Base-by-base conservation (phyloP, 495 filamentous ascomycete species). In the Xeromyces bisporus region DNA sequence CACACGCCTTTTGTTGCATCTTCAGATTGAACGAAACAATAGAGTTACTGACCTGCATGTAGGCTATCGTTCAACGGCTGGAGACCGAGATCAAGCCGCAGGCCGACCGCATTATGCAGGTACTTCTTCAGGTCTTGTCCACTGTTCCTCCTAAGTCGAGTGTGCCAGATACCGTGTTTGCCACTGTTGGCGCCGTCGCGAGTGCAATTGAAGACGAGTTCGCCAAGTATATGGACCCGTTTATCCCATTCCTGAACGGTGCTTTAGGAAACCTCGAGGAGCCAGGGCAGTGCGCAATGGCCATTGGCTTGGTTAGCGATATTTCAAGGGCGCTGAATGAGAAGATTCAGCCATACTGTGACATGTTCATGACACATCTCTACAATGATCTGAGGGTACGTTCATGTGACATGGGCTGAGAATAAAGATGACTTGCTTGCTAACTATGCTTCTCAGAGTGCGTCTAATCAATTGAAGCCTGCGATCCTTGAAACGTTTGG, bases 401-500 rank as follows among this genome's bases (percentile, higher is more conserved):
- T 66, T n/a, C n/a, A n/a, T n/a, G n/a, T n/a, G n/a, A n/a, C n/a
- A n/a, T n/a, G n/a, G n/a, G n/a, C n/a, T n/a, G n/a, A n/a, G n/a
- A 10, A 5, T 3, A 10, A 15, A 20, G 3, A n/a, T 10, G 38
- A 36, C 20, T 39, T 75, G 67, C 75, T 69, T 55, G 67, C 71
- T 29, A 63, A 70, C 18, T 10, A 15, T 32, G 14, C 11, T 17
- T 21, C 20, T n/a, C 32, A 55, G 45, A 55, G 51, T 17, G 70
- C 91, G 15, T 80, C 82, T 38, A 93, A 96, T 53, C 85, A 93
- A 53, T 89, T 96, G 55, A 94, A 94, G 66, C 89, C 89, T 18
- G 86, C 91, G 9, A 96, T 97, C 35, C 69, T 97, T 12, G 87
- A 96, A 52, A 93, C 82, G 45, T 97, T 97, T 50, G 91, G 89